phyloP scores from a whole-genome alignment of 441 rosid species.

The Gossypium schwendimanii region DNA sequence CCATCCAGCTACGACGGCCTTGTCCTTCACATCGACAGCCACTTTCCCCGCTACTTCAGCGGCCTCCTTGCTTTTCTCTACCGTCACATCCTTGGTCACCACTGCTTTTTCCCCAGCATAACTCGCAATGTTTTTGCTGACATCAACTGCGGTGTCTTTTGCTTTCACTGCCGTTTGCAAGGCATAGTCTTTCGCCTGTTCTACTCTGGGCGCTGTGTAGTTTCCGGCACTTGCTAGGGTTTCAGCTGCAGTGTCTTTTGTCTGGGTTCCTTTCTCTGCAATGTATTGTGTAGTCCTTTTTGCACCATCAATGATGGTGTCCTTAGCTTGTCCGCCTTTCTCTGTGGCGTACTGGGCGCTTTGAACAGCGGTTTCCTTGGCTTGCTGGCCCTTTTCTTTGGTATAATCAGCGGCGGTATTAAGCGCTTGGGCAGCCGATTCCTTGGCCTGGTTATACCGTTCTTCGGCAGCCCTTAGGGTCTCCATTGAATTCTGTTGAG shows the following conservation, averaged over 20 bases:
- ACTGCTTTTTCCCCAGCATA: slow-evolving; percentile 34
- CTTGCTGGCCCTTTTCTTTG: not conserved
- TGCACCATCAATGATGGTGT: slow-evolving; percentile 30
- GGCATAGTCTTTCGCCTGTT: slow-evolving; percentile 22
- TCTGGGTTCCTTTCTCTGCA: slow-evolving; percentile 29
- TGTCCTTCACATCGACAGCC: slow-evolving; percentile 43
- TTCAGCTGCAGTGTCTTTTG: slow-evolving; percentile 29
- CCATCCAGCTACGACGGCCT: slow-evolving; percentile 52
- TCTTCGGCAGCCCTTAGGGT: slow-evolving; percentile 40
- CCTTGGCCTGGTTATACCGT: slow-evolving; percentile 38
- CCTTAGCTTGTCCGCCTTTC: slow-evolving; percentile 28
- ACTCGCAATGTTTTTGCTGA: slow-evolving; percentile 22
- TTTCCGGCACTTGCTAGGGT: slow-evolving; percentile 6
- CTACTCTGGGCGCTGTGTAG: slow-evolving; percentile 23
- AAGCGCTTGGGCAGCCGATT: slow-evolving; percentile 16
- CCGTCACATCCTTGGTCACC: slow-evolving; percentile 39
- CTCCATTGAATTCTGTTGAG: slow-evolving; percentile 52
- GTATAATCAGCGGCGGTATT: slow-evolving; percentile 11
- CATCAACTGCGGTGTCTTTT: slow-evolving; percentile 14
- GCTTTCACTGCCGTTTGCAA: not conserved
- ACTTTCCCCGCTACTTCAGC: slow-evolving; percentile 39
- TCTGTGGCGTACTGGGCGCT: not conserved
- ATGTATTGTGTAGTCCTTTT: slow-evolving; percentile 21
- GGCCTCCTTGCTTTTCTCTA: slow-evolving; percentile 42
- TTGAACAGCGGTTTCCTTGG: not conserved